Evolutionary conservation across 805 yeast genomes (phyloP), one percentile per base, ranked within the genome.

Genomic region (Brettanomyces anomalus): DNA sequence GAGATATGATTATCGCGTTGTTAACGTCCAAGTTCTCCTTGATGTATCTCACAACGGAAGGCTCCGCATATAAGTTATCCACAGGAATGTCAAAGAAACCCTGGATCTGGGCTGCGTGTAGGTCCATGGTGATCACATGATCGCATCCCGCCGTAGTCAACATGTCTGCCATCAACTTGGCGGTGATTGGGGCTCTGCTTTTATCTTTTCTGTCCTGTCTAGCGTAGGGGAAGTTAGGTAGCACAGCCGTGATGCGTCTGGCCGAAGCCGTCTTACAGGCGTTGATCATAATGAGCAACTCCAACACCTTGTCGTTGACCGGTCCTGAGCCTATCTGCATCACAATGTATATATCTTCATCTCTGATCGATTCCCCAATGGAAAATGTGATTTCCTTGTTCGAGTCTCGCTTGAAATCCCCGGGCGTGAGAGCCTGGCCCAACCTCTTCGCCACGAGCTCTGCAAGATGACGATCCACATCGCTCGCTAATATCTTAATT

Each of bases 191-290:
- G 8, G 97, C 97, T 54, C 98, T 75, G 37, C 90, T 80, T 62
- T 90, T 90, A 63, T 90, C 97, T 64, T 90, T 90, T 64, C 89
- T 85, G 65, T 90, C 98, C 64, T 90, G 98, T 66, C 98, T 78
- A 3, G 97, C 97, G 59, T 90, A 90, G 13, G 97, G 96, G 67
- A 89, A 90, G 63, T 83, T 85, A 39, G 98, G 98, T 47, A 93
- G 77, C 43, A 90, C 95, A 0, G 95, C 96, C 1, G 97, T 89
- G 57, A 90, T 84, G 48, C 90, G 73, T 58, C 97, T 75, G 1
- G 96, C 97, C 30, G 96, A 85, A 3, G 97, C 97, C n/a, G 89
- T 79, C 56, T 82, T 83, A 66, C 97, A 88, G 14, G 97, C 97
- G 62, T 87, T 88, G 50, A 90, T 79, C 80, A 90, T 80, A 46